Conservation (phyloP, 306 rosid genomes). For the Pyrus communis region DNA sequence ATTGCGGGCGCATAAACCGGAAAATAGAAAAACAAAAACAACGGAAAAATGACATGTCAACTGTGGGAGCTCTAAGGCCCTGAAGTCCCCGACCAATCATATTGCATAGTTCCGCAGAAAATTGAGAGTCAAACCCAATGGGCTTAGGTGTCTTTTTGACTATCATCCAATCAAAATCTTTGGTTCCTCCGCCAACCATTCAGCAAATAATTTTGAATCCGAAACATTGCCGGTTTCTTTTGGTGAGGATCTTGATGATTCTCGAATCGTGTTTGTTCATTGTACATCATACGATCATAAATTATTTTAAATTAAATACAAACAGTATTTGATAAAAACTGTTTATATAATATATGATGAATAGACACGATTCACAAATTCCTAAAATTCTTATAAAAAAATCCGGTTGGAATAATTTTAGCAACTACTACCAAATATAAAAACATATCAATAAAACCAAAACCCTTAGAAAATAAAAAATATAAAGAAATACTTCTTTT, state of each 20-base stretch:
- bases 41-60: background rate
- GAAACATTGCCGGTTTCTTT: too few relatives aligned
- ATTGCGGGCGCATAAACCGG: background rate
- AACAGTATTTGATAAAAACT: too few relatives aligned
- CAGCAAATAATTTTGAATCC: background rate
- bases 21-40: background rate
- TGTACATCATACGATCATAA: too few relatives aligned
- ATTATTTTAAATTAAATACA: too few relatives aligned
- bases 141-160: background rate
- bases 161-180: background rate
- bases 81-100: background rate
- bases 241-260: too few relatives aligned
- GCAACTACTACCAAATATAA: too few relatives aligned
- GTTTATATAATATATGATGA: too few relatives aligned
- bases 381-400: too few relatives aligned
- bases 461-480: too few relatives aligned
- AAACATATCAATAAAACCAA: background rate
- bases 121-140: conserved; percentile 7
- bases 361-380: too few relatives aligned
- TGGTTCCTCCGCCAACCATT: background rate
- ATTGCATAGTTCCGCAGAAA: background rate
- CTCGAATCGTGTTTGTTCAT: too few relatives aligned
- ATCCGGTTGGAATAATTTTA: background rate
- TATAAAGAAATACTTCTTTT: background rate
- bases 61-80: background rate